These are phyloP conservation scores for Blastocystis hominis DNA, from an alignment of 352 stramenopile species.

Conservation along the genomic window DNA sequence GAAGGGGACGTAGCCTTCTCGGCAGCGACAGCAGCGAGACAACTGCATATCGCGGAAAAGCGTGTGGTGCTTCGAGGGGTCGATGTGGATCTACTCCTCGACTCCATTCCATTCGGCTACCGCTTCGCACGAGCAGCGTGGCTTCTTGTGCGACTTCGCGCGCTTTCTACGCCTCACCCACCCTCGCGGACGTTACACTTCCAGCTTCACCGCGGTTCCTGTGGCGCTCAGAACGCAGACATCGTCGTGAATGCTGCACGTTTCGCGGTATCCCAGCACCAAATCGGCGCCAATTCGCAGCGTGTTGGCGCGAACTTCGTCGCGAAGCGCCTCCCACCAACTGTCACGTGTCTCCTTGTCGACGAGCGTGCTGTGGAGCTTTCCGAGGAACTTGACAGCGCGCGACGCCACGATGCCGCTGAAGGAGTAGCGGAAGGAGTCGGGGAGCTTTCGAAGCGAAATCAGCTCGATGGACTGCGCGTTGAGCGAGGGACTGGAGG, in stretches of 20 bases:
- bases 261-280: conserved; percentile 88
- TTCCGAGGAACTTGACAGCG: conserved; percentile 78
- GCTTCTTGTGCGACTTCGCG: conserved; percentile 63
- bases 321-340: conserved; percentile 90
- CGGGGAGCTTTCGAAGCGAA: conserved; percentile 66
- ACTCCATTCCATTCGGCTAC: conserved; percentile 60
- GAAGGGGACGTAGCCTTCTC: conserved; percentile 3
- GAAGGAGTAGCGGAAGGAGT: conserved; percentile 65
- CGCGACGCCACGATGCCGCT: conserved; percentile 74
- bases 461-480: conserved; percentile 49
- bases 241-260: conserved; percentile 89
- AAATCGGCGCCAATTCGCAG: conserved; percentile 85
- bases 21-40: background rate
- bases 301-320: conserved; percentile 89
- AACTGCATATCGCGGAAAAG: conserved; percentile 43
- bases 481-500: conserved; percentile 4
- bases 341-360: conserved; percentile 91
- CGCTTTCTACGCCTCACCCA: background rate
- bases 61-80: conserved; percentile 29
- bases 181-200: background rate
- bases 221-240: conserved; percentile 86
- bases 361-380: conserved; percentile 82
- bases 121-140: conserved; percentile 75
- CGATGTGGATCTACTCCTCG: conserved; percentile 16
- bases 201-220: conserved; percentile 72